These are phyloP conservation scores for Penicillium paxilli DNA, from an alignment of 495 filamentous ascomycete species.

Conservation along the genomic window DNA sequence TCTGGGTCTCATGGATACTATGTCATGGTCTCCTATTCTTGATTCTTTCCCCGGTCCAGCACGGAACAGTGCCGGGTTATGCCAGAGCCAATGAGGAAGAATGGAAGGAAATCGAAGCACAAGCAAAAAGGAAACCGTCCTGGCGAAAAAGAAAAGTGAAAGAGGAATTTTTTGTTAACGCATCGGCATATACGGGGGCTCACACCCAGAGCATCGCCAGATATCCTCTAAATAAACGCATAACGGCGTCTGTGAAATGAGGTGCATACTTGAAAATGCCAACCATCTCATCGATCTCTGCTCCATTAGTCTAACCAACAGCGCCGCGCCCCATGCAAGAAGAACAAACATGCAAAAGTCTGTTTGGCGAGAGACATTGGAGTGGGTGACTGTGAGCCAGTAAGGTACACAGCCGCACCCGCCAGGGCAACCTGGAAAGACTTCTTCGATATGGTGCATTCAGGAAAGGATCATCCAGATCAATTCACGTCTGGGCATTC, in stretches of 20 bases:
- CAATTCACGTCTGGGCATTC: no score
- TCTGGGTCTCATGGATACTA: neutral
- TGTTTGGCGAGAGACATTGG: conserved; percentile 14
- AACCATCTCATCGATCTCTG: conserved; percentile 23
- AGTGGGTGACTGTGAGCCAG: conserved; percentile 11
- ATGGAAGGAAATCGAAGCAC: no score
- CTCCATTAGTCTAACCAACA: conserved; percentile 24
- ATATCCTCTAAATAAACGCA: conserved; percentile 9
- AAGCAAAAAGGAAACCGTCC: no score
- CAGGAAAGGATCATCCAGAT: conserved; percentile 13
- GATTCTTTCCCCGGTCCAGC: neutral
- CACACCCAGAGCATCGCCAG: conserved; percentile 1
- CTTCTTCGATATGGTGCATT: neutral
- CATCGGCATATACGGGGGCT: neutral
- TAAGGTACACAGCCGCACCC: conserved; percentile 17
- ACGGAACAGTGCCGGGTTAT: neutral
- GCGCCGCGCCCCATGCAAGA: conserved; percentile 21
- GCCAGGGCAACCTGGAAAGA: neutral
- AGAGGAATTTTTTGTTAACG: neutral
- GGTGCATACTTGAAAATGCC: conserved; percentile 20
- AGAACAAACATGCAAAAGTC: conserved; percentile 17
- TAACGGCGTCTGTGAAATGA: conserved; percentile 20
- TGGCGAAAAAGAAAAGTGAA: neutral
- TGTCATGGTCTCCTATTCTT: neutral
- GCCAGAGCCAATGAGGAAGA: neutral